Evolutionary conservation across 768 basidiomycete species (phyloP).

Genomic region (Tulasnella sp.): DNA sequence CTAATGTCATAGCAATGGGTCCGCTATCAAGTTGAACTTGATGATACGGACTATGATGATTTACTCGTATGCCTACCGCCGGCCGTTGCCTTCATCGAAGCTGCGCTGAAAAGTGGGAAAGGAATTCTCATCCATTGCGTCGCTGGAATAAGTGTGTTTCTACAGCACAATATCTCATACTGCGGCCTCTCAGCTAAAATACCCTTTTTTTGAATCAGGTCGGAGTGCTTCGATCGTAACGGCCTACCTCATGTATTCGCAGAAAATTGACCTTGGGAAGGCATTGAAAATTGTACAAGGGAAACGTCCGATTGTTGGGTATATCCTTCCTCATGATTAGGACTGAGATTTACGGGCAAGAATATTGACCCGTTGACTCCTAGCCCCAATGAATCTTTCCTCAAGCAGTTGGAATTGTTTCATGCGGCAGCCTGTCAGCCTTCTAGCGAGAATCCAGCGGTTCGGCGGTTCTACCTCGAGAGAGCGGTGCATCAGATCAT

Average conservation of each 20-base stretch:
- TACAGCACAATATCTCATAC: slow-evolving; percentile 13
- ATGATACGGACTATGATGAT: slow-evolving; percentile 66
- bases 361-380: too few relatives aligned
- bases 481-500: slow-evolving; percentile 61
- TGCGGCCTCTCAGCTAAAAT: too few relatives aligned
- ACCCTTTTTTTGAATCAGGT: slow-evolving; percentile 32
- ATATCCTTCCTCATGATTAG: slow-evolving; percentile 22
- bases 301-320: slow-evolving; percentile 63
- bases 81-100: slow-evolving; percentile 72
- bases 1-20: slow-evolving; percentile 51
- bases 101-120: slow-evolving; percentile 59
- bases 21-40: slow-evolving; percentile 64
- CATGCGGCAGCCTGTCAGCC: slow-evolving; percentile 60
- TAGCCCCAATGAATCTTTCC: slow-evolving; percentile 82
- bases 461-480: slow-evolving; percentile 76
- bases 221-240: slow-evolving; percentile 77
- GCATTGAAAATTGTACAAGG: slow-evolving; percentile 60
- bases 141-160: slow-evolving; percentile 68
- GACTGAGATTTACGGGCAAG: too few relatives aligned
- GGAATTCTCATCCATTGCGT: slow-evolving; percentile 86
- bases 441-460: slow-evolving; percentile 50
- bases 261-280: slow-evolving; percentile 40
- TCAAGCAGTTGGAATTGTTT: slow-evolving; percentile 70
- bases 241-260: slow-evolving; percentile 77
- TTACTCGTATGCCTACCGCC: slow-evolving; percentile 67